phyloP scores from a whole-genome alignment of 257 asterid genomes.

The Haberlea rhodopensis region DNA sequence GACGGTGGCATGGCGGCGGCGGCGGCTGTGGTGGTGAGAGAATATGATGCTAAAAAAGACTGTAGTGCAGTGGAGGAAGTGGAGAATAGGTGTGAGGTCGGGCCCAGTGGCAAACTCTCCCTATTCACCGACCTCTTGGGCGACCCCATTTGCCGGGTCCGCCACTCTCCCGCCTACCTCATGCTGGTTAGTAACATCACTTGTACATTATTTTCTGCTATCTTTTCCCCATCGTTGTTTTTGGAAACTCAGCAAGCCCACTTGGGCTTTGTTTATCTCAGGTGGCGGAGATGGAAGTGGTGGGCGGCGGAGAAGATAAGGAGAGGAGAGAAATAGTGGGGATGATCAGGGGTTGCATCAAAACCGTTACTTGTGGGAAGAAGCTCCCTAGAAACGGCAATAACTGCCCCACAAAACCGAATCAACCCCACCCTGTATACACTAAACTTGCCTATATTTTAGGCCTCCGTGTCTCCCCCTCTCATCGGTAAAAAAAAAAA shows the following conservation, averaged over 20 bases:
- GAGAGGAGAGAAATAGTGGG: constrained; percentile 68
- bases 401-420: constrained; percentile 17
- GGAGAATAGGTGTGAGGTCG: constrained; percentile 76
- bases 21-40: constrained; percentile 62
- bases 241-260: too few relatives aligned
- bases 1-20: constrained; percentile 40
- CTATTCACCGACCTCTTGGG: constrained; percentile 82
- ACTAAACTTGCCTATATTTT: constrained; percentile 75
- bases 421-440: constrained; percentile 44
- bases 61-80: constrained; percentile 57
- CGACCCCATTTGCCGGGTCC: constrained; percentile 88
- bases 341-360: constrained; percentile 78
- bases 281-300: constrained; percentile 73
- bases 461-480: constrained; percentile 92
- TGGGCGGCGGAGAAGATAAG: constrained; percentile 31
- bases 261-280: constrained; percentile 21
- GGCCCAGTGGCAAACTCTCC: constrained; percentile 65
- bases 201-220: too few relatives aligned
- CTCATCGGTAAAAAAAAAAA: constrained; percentile 53
- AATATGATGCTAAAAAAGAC: constrained; percentile 54
- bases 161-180: constrained; percentile 77
- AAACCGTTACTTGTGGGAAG: constrained; percentile 77
- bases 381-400: constrained; percentile 36
- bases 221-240: too few relatives aligned
- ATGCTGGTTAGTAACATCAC: constrained; percentile 59